These are phyloP conservation scores for Diaporthe caulivora DNA, from an alignment of 2,329 filamentous ascomycete genomes.

Conservation along the genomic window DNA sequence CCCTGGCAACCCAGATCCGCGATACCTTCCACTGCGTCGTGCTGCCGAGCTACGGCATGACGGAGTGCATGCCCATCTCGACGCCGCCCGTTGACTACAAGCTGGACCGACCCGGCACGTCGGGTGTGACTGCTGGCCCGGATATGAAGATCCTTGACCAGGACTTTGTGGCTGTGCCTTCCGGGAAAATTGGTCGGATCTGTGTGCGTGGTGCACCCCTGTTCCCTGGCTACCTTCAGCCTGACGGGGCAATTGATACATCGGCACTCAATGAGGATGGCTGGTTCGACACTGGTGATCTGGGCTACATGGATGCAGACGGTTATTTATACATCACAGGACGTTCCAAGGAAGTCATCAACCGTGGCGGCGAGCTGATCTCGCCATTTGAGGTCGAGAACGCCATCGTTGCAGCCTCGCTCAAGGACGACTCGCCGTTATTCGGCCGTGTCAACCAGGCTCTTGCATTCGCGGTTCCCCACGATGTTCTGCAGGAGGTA, in stretches of 20 bases:
- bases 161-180: constrained; percentile 74
- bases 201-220: constrained; percentile 87
- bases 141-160: constrained; percentile 83
- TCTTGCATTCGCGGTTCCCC: constrained; percentile 34
- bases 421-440: constrained; percentile 28
- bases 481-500: constrained; percentile 37
- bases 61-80: constrained; percentile 89
- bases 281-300: constrained; percentile 90
- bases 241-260: constrained; percentile 80
- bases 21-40: constrained; percentile 82
- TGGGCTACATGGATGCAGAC: constrained; percentile 83
- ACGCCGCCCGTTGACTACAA: constrained; percentile 80
- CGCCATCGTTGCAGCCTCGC: constrained; percentile 45
- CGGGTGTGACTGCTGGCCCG: constrained; percentile 86
- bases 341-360: constrained; percentile 94
- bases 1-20: constrained; percentile 84
- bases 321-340: constrained; percentile 89
- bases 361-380: constrained; percentile 92
- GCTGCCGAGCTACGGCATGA: constrained; percentile 93
- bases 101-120: constrained; percentile 73
- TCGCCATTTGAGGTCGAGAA: constrained; percentile 91
- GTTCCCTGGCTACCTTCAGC: constrained; percentile 84
- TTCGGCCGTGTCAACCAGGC: constrained; percentile 26
- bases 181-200: constrained; percentile 82
- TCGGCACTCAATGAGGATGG: constrained; percentile 79